Evolutionary conservation across 768 basidiomycete species (phyloP).

Genomic region (Pleurotus ostreatus): DNA sequence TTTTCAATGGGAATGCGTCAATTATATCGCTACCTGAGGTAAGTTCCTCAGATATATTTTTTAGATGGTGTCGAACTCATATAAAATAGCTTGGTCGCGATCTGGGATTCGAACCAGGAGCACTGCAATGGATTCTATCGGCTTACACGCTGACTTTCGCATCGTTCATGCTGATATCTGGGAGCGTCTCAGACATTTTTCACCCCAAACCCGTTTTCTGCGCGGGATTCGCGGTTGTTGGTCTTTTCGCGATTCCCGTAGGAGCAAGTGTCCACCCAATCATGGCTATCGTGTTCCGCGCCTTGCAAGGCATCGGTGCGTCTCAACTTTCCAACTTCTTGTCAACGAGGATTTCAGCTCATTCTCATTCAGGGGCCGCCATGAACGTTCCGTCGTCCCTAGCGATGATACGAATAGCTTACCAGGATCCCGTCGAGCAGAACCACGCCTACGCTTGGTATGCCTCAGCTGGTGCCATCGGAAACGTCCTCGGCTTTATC

Average conservation of each 20-base stretch:
- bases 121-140: conserved; percentile 32
- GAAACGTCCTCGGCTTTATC: conserved; percentile 34
- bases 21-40: background rate
- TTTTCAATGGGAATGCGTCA: background rate
- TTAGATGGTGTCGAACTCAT: background rate
- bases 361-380: conserved; percentile 26
- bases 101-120: background rate
- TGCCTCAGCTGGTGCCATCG: conserved; percentile 40
- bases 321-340: background rate
- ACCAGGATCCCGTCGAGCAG: conserved; percentile 39
- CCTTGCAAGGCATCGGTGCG: conserved; percentile 12
- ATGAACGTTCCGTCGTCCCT: conserved; percentile 43
- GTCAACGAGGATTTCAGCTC: background rate
- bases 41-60: background rate
- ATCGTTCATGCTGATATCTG: conserved; percentile 24
- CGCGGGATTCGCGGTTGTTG: conserved; percentile 9
- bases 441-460: conserved; percentile 39
- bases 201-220: conserved; percentile 19
- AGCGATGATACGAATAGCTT: conserved; percentile 36
- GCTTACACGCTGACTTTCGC: conserved; percentile 41
- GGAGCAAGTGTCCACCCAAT: conserved; percentile 8
- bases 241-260: conserved; percentile 8
- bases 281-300: conserved; percentile 11
- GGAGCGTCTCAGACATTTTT: conserved; percentile 16
- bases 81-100: background rate